Conservation (phyloP, 1,284 basidiomycete genomes). For the Leccinum subspadiceum region DNA sequence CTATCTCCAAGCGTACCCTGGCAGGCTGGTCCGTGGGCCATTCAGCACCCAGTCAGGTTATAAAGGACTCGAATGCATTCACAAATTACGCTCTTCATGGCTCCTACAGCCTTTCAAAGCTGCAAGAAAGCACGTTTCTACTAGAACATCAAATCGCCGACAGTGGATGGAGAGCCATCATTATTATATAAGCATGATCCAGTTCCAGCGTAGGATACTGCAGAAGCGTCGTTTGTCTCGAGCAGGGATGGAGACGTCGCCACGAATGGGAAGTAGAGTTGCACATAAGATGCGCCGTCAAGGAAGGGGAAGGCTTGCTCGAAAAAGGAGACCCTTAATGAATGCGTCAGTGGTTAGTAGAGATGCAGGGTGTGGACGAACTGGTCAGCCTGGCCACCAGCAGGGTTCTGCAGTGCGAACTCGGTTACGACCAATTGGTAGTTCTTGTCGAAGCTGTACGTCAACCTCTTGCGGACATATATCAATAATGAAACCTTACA, state of each 20-base stretch:
- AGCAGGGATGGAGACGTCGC: conserved; percentile 31
- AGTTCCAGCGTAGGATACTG: conserved; percentile 18
- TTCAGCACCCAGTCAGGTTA: neutral
- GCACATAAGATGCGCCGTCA: conserved; percentile 28
- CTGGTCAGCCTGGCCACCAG: conserved; percentile 36
- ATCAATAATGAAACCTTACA: conserved; percentile 9
- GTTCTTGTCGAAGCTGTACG: conserved; percentile 1
- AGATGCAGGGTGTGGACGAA: conserved; percentile 12
- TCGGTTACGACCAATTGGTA: conserved; percentile 29
- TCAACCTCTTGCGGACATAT: conserved; percentile 9
- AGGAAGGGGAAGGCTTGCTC: conserved; percentile 33
- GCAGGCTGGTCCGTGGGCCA: neutral
- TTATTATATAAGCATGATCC: conserved; percentile 32
- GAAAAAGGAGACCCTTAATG: conserved; percentile 31
- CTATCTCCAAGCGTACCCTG: neutral
- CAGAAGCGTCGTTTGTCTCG: conserved; percentile 13
- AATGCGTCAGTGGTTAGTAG: neutral
- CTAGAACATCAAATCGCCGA: conserved; percentile 25
- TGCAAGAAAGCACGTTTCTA: neutral
- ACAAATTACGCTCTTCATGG: neutral
- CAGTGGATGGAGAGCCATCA: conserved; percentile 21
- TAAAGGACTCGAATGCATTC: neutral
- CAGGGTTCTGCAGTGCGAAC: conserved; percentile 33
- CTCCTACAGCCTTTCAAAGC: neutral
- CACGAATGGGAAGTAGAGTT: conserved; percentile 38